Evolutionary conservation across 208 protist genomes (phyloP).

Genomic region (Vickermania ingenoplastis): DNA sequence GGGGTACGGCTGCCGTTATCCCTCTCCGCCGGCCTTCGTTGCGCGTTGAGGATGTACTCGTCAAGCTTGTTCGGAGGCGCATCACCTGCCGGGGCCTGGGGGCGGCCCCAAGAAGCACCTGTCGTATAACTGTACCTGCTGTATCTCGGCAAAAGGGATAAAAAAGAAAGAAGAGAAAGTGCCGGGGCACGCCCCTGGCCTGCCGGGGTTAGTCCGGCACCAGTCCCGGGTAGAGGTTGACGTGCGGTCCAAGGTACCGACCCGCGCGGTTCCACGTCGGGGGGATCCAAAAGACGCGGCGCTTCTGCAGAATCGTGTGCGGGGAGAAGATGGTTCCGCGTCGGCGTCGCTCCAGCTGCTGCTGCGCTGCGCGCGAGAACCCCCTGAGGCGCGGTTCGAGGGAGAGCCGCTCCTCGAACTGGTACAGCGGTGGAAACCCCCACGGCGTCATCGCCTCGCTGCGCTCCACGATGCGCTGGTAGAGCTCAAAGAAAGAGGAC

Average conservation of each 20-base stretch:
- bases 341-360: constrained; percentile 66
- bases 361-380: constrained; percentile 71
- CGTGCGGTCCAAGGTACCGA: constrained; percentile 69
- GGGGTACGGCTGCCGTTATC: too few species aligned
- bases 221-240: constrained; percentile 80
- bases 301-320: constrained; percentile 56
- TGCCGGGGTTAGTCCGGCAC: constrained; percentile 77
- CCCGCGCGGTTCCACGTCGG: constrained; percentile 80
- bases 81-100: too few species aligned
- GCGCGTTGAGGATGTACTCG: too few species aligned
- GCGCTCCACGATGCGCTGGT: constrained; percentile 86
- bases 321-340: constrained; percentile 62
- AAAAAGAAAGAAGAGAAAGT: background rate
- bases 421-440: constrained; percentile 87
- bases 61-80: too few species aligned
- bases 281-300: constrained; percentile 85
- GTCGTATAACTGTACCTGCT: too few species aligned
- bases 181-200: background rate
- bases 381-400: constrained; percentile 82
- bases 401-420: constrained; percentile 84
- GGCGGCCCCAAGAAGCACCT: too few species aligned
- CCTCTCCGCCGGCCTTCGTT: too few species aligned
- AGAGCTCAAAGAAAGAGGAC: constrained; percentile 86
- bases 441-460: constrained; percentile 88
- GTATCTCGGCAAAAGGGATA: too few species aligned